phyloP scores from a whole-genome alignment of 306 rosid genomes.

The Abrus precatorius region DNA sequence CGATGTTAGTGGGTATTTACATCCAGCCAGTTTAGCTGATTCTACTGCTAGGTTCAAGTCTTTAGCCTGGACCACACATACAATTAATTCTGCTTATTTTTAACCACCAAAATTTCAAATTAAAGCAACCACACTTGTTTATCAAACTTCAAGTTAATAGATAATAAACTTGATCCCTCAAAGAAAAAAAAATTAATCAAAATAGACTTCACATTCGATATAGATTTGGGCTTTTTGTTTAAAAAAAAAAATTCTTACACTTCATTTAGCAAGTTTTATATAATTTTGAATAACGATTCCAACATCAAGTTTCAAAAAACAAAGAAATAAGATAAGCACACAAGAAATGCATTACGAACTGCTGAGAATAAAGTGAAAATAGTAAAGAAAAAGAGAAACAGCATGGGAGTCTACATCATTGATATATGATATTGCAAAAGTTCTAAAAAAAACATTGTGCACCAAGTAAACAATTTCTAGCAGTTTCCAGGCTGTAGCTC shows the following conservation, averaged over 20 bases:
- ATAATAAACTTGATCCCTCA: neutral
- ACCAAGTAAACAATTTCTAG: too few species aligned
- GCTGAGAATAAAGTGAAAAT: neutral
- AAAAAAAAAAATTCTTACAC: neutral
- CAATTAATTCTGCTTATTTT: slow-evolving; percentile 22
- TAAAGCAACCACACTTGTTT: neutral
- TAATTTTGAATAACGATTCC: neutral
- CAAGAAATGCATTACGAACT: neutral
- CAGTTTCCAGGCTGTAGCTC: too few species aligned
- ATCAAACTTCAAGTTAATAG: slow-evolving; percentile 2
- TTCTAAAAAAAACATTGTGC: neutral
- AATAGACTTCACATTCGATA: neutral
- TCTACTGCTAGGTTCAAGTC: slow-evolving; percentile 83
- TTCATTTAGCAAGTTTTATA: neutral
- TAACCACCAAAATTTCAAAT: slow-evolving; percentile 8
- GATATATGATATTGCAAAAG: neutral
- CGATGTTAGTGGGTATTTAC: slow-evolving; percentile 70
- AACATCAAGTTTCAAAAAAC: neutral
- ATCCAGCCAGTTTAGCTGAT: slow-evolving; percentile 77
- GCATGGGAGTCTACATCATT: neutral
- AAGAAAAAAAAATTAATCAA: neutral
- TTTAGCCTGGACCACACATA: slow-evolving; percentile 66
- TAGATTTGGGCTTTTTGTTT: neutral
- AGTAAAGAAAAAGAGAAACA: neutral
- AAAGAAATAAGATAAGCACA: neutral